Base-by-base conservation (phyloP, 352 stramenopile species). In the Phytopythium helicoides region DNA sequence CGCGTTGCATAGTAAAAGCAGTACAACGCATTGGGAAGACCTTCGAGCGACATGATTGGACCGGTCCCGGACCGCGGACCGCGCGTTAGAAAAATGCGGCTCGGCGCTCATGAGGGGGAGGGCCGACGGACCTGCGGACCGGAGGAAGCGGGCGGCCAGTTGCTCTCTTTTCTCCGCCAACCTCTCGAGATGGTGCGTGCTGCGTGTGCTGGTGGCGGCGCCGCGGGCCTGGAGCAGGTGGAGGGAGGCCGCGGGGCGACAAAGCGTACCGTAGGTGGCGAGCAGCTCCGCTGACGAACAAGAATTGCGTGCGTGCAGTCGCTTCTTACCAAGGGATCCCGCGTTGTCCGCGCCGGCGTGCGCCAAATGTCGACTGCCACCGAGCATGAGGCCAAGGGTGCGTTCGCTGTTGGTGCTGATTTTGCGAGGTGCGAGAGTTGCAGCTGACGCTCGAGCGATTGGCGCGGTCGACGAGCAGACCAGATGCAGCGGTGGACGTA, bases 401-500 rank as follows among this genome's bases (percentile, higher is more conserved):
- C 48, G 69, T 76, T 5, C 40, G 16, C 19, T 26, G 16, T 54
- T 41, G 11, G 18, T 23, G 10, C 25, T 21, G 19, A 21, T 11
- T 22, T 9, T 37, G 36, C 5, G 12, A n/a, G n/a, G 14, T 39
- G 23, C 14, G 19, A 7, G 9, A 39, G 46, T 58, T 49, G 44
- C 38, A 55, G 26, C 35, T 47, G 21, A 54, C 52, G 28, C 2
- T 31, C 26, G 18, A 23, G 28, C 21, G 18, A 62, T 9, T 33
- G 47, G 40, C 22, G n/a, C 28, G 10, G 5, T 33, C 9, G 37
- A 15, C 33, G 28, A 25, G 45, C 62, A 86, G 79, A 89, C 44
- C 85, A 94, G 73, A 92, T 94, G 85, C 57, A 73, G 58, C 79
- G 76, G 66, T 94, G 85, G 85, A 92, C 55, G 40, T 76, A 82